Conservation (phyloP, 768 basidiomycete species). For the Pleurotus sapidus region DNA sequence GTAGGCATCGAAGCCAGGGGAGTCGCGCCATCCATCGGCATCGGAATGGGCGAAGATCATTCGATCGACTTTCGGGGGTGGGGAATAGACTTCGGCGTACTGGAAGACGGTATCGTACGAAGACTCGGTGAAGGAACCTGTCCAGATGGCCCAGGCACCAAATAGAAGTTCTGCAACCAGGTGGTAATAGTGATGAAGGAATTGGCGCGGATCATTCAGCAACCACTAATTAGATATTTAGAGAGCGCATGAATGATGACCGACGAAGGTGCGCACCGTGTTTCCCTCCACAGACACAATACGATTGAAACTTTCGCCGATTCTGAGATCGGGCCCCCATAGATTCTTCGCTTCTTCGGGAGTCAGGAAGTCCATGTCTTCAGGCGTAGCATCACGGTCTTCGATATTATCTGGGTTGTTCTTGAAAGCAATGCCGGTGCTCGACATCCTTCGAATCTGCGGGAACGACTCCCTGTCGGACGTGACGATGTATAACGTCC, state of each 20-base stretch:
- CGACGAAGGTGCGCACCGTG: conserved; percentile 44
- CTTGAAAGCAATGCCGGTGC: conserved; percentile 56
- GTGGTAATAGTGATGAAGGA: conserved; percentile 88
- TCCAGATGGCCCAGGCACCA: conserved; percentile 75
- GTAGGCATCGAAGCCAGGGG: conserved; percentile 73
- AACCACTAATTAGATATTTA: conserved; percentile 33
- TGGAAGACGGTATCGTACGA: not conserved
- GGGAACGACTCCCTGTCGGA: conserved; percentile 26
- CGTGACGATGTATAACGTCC: conserved; percentile 67
- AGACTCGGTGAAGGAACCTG: conserved; percentile 40
- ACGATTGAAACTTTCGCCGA: conserved; percentile 33
- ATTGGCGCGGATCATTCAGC: conserved; percentile 71
- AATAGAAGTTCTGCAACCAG: conserved; percentile 80
- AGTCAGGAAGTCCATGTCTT: conserved; percentile 61
- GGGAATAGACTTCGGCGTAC: conserved; percentile 11
- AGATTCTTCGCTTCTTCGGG: conserved; percentile 54
- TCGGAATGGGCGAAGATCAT: conserved; percentile 67
- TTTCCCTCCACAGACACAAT: conserved; percentile 71
- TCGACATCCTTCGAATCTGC: conserved; percentile 59
- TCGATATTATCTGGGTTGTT: conserved; percentile 62
- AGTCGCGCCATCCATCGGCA: conserved; percentile 69
- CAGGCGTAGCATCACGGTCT: conserved; percentile 60
- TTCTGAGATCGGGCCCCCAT: conserved; percentile 49
- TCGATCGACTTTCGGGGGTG: conserved; percentile 54
- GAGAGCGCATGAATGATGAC: not conserved